Percentiles rank a stretch among this genome's conserved stretches.
Conservation (phyloP, 441 rosid genomes). For the Erodium moschatum region DNA sequence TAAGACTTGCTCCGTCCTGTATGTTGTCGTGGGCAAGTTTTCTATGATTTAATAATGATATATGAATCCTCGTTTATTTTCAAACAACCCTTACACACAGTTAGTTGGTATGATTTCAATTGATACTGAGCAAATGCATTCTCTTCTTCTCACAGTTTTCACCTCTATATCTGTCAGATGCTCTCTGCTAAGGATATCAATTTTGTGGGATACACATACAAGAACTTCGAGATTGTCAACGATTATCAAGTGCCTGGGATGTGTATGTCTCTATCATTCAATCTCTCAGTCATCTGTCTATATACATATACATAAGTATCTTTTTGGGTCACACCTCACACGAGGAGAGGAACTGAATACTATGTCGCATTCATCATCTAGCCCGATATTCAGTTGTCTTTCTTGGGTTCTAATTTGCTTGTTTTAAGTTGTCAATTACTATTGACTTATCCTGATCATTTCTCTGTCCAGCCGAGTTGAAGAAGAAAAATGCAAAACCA, state of each 20-base stretch:
- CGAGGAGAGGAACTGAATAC: too few species aligned
- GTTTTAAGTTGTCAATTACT: too few species aligned
- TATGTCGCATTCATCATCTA: neutral
- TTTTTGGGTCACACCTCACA: too few species aligned
- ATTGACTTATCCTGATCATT: neutral
- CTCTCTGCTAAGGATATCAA: slow-evolving; percentile 59
- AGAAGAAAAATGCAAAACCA: slow-evolving; percentile 75
- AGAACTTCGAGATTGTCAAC: slow-evolving; percentile 48
- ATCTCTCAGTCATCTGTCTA: neutral
- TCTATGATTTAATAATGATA: neutral
- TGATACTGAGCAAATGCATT: neutral
- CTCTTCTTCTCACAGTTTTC: neutral
- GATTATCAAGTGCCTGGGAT: slow-evolving; percentile 59
- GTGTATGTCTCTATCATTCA: slow-evolving; percentile 24
- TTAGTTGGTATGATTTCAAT: too few species aligned
- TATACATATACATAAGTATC: too few species aligned
- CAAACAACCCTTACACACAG: neutral
- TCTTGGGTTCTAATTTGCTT: too few species aligned
- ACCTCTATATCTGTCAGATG: slow-evolving; percentile 32
- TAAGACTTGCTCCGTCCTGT: neutral
- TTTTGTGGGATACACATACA: slow-evolving; percentile 23
- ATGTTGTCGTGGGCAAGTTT: neutral
- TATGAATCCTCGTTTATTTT: neutral
- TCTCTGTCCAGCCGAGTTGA: slow-evolving; percentile 53
- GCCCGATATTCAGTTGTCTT: neutral